Base-by-base conservation (phyloP, 129 eudicot species). In the Flaveria ramosissima region DNA sequence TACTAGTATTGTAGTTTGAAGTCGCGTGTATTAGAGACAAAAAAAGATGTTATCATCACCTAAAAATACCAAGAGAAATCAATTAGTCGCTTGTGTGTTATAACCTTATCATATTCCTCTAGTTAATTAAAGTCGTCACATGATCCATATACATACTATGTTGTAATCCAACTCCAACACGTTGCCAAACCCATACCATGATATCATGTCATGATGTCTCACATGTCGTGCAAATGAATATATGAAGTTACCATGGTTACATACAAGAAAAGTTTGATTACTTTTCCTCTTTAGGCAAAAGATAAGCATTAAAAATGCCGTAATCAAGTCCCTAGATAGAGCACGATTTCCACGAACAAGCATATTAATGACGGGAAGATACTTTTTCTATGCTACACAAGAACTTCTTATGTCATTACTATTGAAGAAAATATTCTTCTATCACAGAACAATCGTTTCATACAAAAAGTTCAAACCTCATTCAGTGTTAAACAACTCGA, bases 231-330 rank as follows among this genome's bases (percentile, higher is more conserved):
- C 66, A 36, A 47, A 62, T 32, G 30, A 62, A 36, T 24, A 42
- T 23, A 26, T n/a, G 56, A 68, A 53, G 55, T 57, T 69, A 42
- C 57, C 62, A 23, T 42, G 21, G 63, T 26, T 16, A 17, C 59
- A 67, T 55, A 30, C 27, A 30, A 51, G 17, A 53, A 15, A 7
- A 56, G 16, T 55, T 43, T 52, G 2, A 41, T 68, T 77, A 45
- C 62, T 47, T 56, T 56, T 77, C 51, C 61, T 77, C 76, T 56
- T 68, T 45, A 45, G n/a, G 70, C 26, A 69, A 68, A 56, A 17
- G 10, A 41, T 42, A 52, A 68, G 56, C 27, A 66, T 52, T 41
- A 52, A 51, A 56, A 24, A 19, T 55, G 27, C 16, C 46, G 6
- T 43, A 27, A 57, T 70, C 36, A 56, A 57, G 63, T 61, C 63